phyloP scores from a whole-genome alignment of 768 basidiomycete genomes.

The Suillus discolor region DNA sequence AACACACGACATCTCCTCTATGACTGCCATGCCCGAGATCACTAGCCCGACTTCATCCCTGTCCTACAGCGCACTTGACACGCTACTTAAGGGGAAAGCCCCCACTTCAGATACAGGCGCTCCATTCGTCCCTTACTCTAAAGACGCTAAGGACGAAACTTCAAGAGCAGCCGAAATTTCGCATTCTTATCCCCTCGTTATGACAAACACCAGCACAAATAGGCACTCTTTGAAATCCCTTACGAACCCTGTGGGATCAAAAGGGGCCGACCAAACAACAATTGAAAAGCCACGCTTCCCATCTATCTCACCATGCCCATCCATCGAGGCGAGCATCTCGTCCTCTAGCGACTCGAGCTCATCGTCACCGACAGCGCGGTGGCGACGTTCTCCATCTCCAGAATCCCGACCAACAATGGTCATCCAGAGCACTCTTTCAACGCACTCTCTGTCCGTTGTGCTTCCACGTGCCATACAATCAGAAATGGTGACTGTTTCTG shows the following conservation, averaged over 20 bases:
- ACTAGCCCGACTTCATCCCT: slow-evolving; percentile 34
- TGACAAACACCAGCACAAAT: slow-evolving; percentile 26
- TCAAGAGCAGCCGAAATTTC: slow-evolving; percentile 9
- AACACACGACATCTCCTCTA: slow-evolving; percentile 26
- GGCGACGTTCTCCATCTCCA: slow-evolving; percentile 33
- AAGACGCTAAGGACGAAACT: slow-evolving; percentile 25
- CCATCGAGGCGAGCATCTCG: slow-evolving; percentile 25
- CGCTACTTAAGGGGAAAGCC: slow-evolving; percentile 33
- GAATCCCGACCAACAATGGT: slow-evolving; percentile 46
- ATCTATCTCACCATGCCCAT: slow-evolving; percentile 30
- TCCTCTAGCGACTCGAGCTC: slow-evolving; percentile 21
- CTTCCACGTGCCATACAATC: slow-evolving; percentile 51
- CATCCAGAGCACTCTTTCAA: slow-evolving; percentile 40
- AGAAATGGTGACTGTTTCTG: slow-evolving; percentile 67
- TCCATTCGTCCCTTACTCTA: slow-evolving; percentile 12
- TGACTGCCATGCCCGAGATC: slow-evolving; percentile 26
- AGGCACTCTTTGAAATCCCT: slow-evolving; percentile 34
- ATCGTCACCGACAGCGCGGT: slow-evolving; percentile 33
- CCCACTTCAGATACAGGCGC: slow-evolving; percentile 18
- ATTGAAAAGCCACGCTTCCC: slow-evolving; percentile 32
- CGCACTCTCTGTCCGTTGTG: slow-evolving; percentile 48
- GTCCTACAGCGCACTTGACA: slow-evolving; percentile 32
- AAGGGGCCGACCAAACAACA: slow-evolving; percentile 25
- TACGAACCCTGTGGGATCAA: slow-evolving; percentile 26
- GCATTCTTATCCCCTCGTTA: slow-evolving; percentile 19